Evolutionary conservation across 768 basidiomycete species (phyloP).

Genomic region (Termitomyces sp.): DNA sequence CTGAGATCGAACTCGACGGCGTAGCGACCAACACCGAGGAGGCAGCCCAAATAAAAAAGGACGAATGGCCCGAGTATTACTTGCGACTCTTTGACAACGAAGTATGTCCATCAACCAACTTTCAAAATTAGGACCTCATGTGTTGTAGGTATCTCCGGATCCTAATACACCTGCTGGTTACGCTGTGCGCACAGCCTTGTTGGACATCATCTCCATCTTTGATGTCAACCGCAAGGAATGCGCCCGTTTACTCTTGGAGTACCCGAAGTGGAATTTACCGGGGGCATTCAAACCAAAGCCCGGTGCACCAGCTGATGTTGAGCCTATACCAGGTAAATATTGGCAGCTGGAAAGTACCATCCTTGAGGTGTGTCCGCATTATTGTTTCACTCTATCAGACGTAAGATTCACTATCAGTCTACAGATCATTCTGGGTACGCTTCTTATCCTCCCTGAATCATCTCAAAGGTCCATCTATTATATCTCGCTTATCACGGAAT

Average conservation of each 20-base stretch:
- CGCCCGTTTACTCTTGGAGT: slow-evolving; percentile 80
- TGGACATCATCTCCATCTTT: slow-evolving; percentile 82
- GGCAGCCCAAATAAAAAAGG: slow-evolving; percentile 69
- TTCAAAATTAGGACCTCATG: background rate
- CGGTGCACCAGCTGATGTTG: slow-evolving; percentile 45
- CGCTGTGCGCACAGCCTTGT: slow-evolving; percentile 64
- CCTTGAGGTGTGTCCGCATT: slow-evolving; percentile 57
- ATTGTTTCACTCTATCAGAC: background rate
- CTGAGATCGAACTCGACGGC: slow-evolving; percentile 67
- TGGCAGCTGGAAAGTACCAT: slow-evolving; percentile 89
- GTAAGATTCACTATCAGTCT: background rate
- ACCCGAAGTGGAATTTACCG: slow-evolving; percentile 74
- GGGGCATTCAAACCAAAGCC: slow-evolving; percentile 85
- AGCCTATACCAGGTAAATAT: slow-evolving; percentile 57
- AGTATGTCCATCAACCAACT: slow-evolving; percentile 21
- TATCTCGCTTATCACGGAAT: slow-evolving; percentile 81
- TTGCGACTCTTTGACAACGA: slow-evolving; percentile 63
- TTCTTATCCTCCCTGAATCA: slow-evolving; percentile 75
- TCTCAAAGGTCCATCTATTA: slow-evolving; percentile 81
- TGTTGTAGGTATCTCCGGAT: slow-evolving; percentile 68
- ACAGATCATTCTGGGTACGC: slow-evolving; percentile 67
- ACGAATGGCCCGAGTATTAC: slow-evolving; percentile 77
- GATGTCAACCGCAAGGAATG: slow-evolving; percentile 96
- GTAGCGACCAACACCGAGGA: slow-evolving; percentile 65
- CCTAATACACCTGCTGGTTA: slow-evolving; percentile 74